These are phyloP conservation scores for Salisapilia sapeloensis DNA, from an alignment of 352 stramenopile species.

Conservation along the genomic window DNA sequence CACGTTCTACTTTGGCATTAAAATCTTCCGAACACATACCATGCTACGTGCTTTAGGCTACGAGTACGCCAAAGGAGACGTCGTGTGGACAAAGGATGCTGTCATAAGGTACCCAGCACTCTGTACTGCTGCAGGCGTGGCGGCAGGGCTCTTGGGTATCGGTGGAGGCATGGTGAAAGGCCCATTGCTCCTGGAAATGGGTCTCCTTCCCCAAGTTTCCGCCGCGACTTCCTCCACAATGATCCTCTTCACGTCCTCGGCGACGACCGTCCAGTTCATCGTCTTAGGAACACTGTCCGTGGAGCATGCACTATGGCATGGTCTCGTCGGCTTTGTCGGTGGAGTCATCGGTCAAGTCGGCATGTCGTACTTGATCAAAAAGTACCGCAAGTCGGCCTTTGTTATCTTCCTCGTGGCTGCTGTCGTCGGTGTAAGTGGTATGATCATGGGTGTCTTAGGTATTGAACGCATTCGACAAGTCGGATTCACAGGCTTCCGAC, in stretches of 20 bases:
- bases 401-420: constrained; percentile 60
- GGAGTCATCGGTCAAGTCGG: constrained; percentile 85
- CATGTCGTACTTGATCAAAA: constrained; percentile 85
- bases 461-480: constrained; percentile 28
- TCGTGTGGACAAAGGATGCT: constrained; percentile 84
- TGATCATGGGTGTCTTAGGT: constrained; percentile 58
- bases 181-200: constrained; percentile 82
- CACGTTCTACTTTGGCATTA: constrained; percentile 61
- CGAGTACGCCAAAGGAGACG: constrained; percentile 91
- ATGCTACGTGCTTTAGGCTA: constrained; percentile 64
- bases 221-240: constrained; percentile 83
- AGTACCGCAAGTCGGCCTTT: constrained; percentile 73
- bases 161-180: constrained; percentile 85
- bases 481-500: constrained; percentile 58
- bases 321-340: constrained; percentile 82
- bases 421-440: constrained; percentile 51
- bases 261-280: constrained; percentile 90
- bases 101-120: constrained; percentile 74
- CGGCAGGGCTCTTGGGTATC: constrained; percentile 70
- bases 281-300: constrained; percentile 84
- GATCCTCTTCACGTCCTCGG: constrained; percentile 90
- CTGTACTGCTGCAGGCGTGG: constrained; percentile 51
- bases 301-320: constrained; percentile 85
- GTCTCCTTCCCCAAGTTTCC: constrained; percentile 71
- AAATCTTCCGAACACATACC: constrained; percentile 39